A percentile compares a stretch with the other conserved stretches of the same genome.
Evolutionary conservation across 257 asterid species (phyloP).

Genomic region (Nicotiana tabacum): DNA sequence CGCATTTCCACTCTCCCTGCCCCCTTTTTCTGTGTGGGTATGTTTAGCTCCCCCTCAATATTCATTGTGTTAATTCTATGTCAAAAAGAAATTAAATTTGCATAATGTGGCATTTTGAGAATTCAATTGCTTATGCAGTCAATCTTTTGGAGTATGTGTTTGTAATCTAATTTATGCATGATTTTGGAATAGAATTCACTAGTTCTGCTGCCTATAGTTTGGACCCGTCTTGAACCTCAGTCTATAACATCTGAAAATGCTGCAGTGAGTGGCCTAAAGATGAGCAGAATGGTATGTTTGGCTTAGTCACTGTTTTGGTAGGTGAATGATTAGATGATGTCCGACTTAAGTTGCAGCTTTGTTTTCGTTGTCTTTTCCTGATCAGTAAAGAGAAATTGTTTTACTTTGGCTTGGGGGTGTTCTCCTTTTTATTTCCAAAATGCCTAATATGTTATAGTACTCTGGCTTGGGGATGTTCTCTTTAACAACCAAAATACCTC

Average conservation of each 20-base stretch:
- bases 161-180: background rate
- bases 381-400: background rate
- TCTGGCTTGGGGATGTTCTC: background rate
- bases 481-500: background rate
- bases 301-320: background rate
- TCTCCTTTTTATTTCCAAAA: background rate
- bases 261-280: background rate
- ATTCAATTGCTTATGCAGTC: background rate
- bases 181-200: background rate
- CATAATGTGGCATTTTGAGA: background rate
- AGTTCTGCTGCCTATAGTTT: background rate
- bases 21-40: background rate
- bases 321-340: background rate
- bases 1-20: background rate
- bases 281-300: background rate
- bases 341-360: background rate
- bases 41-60: background rate
- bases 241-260: background rate
- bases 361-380: background rate
- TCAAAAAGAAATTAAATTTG: background rate
- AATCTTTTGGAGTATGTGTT: background rate
- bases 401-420: background rate
- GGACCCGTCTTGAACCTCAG: background rate
- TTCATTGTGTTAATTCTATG: too few relatives aligned
- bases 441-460: background rate